phyloP scores from a whole-genome alignment of 768 basidiomycete species.

The Termitomyces sp. region DNA sequence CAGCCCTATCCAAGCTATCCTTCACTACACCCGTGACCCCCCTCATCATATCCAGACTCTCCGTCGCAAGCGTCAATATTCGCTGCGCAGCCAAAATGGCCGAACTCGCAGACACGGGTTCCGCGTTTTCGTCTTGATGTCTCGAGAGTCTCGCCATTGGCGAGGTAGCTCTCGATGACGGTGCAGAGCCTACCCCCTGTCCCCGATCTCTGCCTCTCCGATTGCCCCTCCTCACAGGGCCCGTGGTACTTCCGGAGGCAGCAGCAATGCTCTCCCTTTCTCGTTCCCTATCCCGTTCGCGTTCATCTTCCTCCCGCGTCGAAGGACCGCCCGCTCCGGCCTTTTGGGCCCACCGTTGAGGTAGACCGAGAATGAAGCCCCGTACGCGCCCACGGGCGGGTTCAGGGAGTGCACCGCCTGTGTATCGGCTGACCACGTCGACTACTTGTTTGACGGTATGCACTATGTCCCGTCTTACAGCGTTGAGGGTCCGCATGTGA shows the following conservation, averaged over 20 bases:
- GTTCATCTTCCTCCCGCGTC: constrained; percentile 12
- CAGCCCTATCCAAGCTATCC: constrained; percentile 83
- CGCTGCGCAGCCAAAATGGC: constrained; percentile 75
- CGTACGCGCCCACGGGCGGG: constrained; percentile 71
- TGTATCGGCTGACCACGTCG: constrained; percentile 79
- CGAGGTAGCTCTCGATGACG: constrained; percentile 24
- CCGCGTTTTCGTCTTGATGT: constrained; percentile 12
- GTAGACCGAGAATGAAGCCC: constrained; percentile 73
- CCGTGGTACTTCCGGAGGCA: constrained; percentile 24
- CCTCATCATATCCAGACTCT: constrained; percentile 90
- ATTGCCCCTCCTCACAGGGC: constrained; percentile 23
- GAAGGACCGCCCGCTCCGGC: constrained; percentile 19
- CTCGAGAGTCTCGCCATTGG: constrained; percentile 15
- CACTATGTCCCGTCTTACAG: constrained; percentile 79
- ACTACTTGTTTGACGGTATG: constrained; percentile 86
- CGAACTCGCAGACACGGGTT: constrained; percentile 35
- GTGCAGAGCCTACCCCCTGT: constrained; percentile 20
- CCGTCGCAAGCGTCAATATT: constrained; percentile 78
- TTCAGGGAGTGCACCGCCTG: constrained; percentile 82
- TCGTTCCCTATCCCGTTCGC: constrained; percentile 13
- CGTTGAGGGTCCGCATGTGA: constrained; percentile 62
- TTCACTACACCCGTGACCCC: constrained; percentile 84
- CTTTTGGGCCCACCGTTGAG: constrained; percentile 67
- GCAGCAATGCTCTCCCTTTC: constrained; percentile 24
- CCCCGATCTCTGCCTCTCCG: constrained; percentile 35